Evolutionary conservation across 805 yeast genomes (phyloP).

Genomic region (Debaryomyces tyrocola): DNA sequence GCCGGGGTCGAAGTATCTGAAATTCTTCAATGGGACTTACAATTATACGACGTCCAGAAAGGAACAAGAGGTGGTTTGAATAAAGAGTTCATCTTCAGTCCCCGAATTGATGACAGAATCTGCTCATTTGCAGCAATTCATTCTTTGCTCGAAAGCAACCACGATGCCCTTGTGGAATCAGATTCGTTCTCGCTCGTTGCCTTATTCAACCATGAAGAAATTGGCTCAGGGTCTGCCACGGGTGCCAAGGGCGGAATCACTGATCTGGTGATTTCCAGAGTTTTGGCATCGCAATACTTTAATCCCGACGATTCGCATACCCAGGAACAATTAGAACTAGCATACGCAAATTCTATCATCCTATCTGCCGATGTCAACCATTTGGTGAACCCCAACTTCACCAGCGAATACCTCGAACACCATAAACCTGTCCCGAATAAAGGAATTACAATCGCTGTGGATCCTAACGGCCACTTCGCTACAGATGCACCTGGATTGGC

Average conservation of each 20-base stretch:
- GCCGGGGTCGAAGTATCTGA: constrained; percentile 61
- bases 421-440: constrained; percentile 80
- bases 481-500: constrained; percentile 77
- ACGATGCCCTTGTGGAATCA: constrained; percentile 17
- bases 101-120: constrained; percentile 82
- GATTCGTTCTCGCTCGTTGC: constrained; percentile 59
- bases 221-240: constrained; percentile 76
- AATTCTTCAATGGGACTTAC: constrained; percentile 70
- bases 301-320: constrained; percentile 15
- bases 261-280: constrained; percentile 63
- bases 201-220: constrained; percentile 78
- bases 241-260: constrained; percentile 81
- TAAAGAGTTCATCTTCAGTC: constrained; percentile 75
- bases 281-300: constrained; percentile 32
- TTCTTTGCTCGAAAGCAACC: constrained; percentile 49
- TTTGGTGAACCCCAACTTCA: constrained; percentile 76
- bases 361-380: constrained; percentile 85
- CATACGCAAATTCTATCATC: constrained; percentile 74
- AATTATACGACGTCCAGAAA: constrained; percentile 77
- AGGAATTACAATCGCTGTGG: constrained; percentile 70
- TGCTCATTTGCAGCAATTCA: constrained; percentile 73
- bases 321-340: constrained; percentile 32
- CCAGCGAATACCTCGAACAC: constrained; percentile 65
- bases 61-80: constrained; percentile 77
- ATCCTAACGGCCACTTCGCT: constrained; percentile 82